Evolutionary conservation across 2,329 filamentous ascomycete species (phyloP).

Genomic region (Bipolaris cookei): DNA sequence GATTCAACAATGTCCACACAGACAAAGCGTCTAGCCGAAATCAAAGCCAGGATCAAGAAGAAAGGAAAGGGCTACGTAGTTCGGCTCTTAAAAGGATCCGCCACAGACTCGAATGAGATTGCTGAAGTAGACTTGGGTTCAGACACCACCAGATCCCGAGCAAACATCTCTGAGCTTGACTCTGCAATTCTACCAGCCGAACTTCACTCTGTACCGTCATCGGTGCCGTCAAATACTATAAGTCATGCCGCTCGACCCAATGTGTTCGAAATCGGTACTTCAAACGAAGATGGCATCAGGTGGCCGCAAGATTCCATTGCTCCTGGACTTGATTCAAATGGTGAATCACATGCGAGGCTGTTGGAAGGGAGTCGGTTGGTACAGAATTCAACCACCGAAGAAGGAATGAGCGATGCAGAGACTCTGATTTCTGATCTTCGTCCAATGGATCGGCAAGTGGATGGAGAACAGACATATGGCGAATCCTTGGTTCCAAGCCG

Average conservation of each 20-base stretch:
- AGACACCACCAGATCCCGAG: background rate
- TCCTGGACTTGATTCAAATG: background rate
- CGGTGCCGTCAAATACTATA: background rate
- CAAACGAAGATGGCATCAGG: conserved; percentile 28
- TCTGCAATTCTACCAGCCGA: conserved; percentile 22
- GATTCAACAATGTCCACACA: conserved; percentile 36
- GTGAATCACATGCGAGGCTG: background rate
- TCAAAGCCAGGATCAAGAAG: conserved; percentile 44
- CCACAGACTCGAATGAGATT: conserved; percentile 32
- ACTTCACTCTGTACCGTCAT: conserved; percentile 21
- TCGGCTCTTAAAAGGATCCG: conserved; percentile 37
- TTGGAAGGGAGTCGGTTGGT: background rate
- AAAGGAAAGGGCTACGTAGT: conserved; percentile 44
- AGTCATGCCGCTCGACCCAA: background rate
- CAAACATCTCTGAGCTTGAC: conserved; percentile 28
- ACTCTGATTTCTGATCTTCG: conserved; percentile 35
- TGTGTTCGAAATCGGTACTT: conserved; percentile 37
- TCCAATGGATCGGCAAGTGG: conserved; percentile 21
- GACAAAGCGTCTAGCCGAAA: conserved; percentile 35
- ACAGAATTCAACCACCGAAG: conserved; percentile 28
- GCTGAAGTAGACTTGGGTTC: conserved; percentile 37
- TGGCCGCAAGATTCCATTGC: background rate
- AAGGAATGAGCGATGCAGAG: conserved; percentile 39
- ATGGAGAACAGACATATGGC: conserved; percentile 29
- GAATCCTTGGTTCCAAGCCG: conserved; percentile 26